Evolutionary conservation across 1,139 yeast genomes (phyloP).

Genomic region (Kurtzmaniella quercitrusa): DNA sequence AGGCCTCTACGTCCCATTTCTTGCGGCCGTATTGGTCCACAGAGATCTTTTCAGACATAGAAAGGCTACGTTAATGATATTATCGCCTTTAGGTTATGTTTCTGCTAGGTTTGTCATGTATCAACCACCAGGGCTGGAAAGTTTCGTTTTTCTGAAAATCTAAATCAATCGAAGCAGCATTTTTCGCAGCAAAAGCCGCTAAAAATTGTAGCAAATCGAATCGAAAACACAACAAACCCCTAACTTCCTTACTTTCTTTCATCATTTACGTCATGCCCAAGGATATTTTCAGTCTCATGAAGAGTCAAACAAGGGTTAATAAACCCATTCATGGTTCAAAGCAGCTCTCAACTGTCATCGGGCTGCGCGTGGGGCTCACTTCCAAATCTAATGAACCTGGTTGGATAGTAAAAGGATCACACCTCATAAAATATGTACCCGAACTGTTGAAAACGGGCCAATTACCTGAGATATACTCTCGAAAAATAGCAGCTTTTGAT

Average conservation of each 20-base stretch:
- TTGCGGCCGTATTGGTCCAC: conserved; percentile 58
- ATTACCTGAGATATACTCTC: neutral
- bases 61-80: no score
- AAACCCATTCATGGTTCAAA: conserved; percentile 7
- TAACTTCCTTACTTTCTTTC: no score
- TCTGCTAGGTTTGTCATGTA: no score
- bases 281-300: conserved; percentile 11
- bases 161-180: no score
- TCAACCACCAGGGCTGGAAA: no score
- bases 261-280: conserved; percentile 1
- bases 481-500: conserved; percentile 63
- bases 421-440: conserved; percentile 32
- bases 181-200: neutral
- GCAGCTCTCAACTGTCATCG: neutral
- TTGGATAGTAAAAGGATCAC: conserved; percentile 31
- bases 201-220: no score
- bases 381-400: neutral
- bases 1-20: conserved; percentile 68
- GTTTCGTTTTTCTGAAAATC: no score
- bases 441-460: neutral
- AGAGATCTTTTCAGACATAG: conserved; percentile 12
- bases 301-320: conserved; percentile 7
- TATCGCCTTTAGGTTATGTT: no score
- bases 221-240: no score
- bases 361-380: neutral